These are phyloP conservation scores for Coemansia sp. DNA, from an alignment of 192 early-diverging fungal species.

Conservation along the genomic window DNA sequence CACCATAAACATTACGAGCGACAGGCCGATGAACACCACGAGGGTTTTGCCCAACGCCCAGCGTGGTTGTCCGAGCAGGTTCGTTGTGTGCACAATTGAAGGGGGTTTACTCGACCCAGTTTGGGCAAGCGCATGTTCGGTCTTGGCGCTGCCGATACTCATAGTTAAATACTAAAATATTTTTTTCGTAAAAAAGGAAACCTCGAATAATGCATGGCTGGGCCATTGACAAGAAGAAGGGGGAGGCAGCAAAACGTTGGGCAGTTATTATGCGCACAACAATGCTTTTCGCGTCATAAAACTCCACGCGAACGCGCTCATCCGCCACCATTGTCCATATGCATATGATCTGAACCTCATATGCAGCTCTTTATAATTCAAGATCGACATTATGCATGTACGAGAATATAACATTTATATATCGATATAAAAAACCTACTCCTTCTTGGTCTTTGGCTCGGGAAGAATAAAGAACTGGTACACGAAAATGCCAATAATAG, in stretches of 20 bases:
- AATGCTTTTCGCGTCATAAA: too few species aligned
- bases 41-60: conserved; percentile 30
- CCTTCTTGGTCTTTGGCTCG: conserved; percentile 47
- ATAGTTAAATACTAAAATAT: neutral
- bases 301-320: too few species aligned
- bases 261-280: too few species aligned
- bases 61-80: conserved; percentile 45
- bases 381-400: too few species aligned
- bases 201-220: neutral
- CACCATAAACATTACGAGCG: conserved; percentile 67
- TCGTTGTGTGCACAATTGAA: neutral
- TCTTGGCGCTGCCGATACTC: neutral
- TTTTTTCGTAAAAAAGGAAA: neutral
- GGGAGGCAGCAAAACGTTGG: too few species aligned
- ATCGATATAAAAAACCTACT: conserved; percentile 17
- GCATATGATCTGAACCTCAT: neutral
- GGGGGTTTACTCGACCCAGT: neutral
- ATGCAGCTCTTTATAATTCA: too few species aligned
- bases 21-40: conserved; percentile 42
- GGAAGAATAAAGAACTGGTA: conserved; percentile 64
- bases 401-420: neutral
- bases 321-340: too few species aligned
- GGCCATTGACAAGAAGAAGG: too few species aligned
- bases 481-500: conserved; percentile 55
- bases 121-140: neutral